Evolutionary conservation across 257 asterid genomes (phyloP).

Genomic region (Jacaranda mimosifolia): DNA sequence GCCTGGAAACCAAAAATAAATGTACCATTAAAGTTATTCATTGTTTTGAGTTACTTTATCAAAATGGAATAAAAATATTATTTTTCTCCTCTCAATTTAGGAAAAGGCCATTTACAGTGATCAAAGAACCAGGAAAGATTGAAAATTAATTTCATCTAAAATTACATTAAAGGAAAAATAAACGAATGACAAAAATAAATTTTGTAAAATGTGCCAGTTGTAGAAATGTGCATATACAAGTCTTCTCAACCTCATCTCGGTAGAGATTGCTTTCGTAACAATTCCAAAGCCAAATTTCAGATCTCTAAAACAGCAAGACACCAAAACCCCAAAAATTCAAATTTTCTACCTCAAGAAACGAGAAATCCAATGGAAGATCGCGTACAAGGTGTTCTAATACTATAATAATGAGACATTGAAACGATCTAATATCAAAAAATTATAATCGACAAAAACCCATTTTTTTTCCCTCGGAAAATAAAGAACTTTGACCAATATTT

Average conservation of each 20-base stretch:
- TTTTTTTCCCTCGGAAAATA: constrained; percentile 13
- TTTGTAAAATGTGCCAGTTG: neutral
- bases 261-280: neutral
- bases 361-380: no score
- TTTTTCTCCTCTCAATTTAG: neutral
- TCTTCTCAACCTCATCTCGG: neutral
- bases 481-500: neutral
- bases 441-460: constrained; percentile 29
- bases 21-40: constrained; percentile 1
- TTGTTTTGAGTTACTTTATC: constrained; percentile 26
- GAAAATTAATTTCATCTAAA: neutral
- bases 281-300: constrained; percentile 12
- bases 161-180: no score
- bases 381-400: no score
- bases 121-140: neutral
- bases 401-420: neutral
- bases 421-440: neutral
- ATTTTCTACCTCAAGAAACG: neutral
- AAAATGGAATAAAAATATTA: neutral
- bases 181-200: neutral
- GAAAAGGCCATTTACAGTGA: neutral
- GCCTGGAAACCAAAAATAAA: constrained; percentile 58
- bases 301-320: constrained; percentile 9
- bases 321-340: constrained; percentile 16
- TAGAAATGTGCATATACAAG: neutral